phyloP scores from a whole-genome alignment of 805 yeast species.

The Diddensiella santjacobensis region DNA sequence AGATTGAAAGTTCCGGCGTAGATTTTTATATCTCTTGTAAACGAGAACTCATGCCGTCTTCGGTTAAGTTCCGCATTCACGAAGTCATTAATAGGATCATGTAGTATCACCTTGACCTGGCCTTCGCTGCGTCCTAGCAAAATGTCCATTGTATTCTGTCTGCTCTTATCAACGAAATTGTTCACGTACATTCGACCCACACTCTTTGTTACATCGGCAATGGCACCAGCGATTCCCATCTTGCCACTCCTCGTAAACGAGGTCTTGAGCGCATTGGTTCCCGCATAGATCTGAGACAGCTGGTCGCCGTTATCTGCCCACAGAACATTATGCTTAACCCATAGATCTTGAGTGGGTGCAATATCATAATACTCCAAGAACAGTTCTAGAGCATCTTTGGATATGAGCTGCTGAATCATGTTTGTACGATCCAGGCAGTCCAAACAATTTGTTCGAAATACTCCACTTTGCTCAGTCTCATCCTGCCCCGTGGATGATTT shows the following conservation, averaged over 20 bases:
- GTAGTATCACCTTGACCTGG: constrained; percentile 65
- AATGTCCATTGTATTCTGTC: constrained; percentile 85
- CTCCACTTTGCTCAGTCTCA: constrained; percentile 78
- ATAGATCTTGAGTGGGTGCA: constrained; percentile 44
- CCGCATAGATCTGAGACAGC: constrained; percentile 91
- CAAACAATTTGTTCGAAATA: constrained; percentile 88
- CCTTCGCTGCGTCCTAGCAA: constrained; percentile 76
- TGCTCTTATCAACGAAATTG: constrained; percentile 87
- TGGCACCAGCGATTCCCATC: constrained; percentile 93
- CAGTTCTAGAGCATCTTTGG: constrained; percentile 58
- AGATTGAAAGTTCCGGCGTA: constrained; percentile 86
- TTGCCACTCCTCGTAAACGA: constrained; percentile 93
- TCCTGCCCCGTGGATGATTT: constrained; percentile 54
- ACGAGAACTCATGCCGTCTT: constrained; percentile 51
- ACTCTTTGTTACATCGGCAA: constrained; percentile 95
- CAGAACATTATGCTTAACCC: constrained; percentile 71
- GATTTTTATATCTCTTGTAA: constrained; percentile 54
- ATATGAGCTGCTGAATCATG: constrained; percentile 70
- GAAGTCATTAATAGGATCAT: constrained; percentile 84
- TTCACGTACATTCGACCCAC: constrained; percentile 93
- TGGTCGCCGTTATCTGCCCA: constrained; percentile 99
- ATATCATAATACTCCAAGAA: constrained; percentile 45
- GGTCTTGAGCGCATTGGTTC: constrained; percentile 94
- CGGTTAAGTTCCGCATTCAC: constrained; percentile 63
- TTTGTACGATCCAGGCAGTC: constrained; percentile 96